Evolutionary conservation across 345 rosid genomes (phyloP).

Genomic region (Angophora floribunda): DNA sequence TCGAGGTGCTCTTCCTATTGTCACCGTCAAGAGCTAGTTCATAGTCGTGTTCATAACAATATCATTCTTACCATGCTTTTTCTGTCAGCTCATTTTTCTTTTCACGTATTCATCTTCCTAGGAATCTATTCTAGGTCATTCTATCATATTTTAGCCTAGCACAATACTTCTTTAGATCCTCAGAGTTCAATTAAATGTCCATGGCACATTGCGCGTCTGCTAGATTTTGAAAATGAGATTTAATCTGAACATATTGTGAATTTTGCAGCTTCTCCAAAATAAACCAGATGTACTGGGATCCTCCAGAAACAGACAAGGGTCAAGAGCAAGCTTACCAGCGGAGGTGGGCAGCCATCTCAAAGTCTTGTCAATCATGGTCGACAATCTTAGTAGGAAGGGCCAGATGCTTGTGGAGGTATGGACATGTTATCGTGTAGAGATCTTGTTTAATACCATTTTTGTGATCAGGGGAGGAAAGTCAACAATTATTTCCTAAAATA

Average conservation of each 20-base stretch:
- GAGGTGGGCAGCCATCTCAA: constrained; percentile 85
- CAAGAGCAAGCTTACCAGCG: constrained; percentile 43
- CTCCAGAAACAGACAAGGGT: constrained; percentile 35
- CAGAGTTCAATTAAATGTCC: background rate
- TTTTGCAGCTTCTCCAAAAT: constrained; percentile 45
- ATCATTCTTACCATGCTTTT: background rate
- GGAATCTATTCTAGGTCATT: background rate
- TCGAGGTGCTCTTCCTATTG: too few relatives aligned
- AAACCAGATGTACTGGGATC: constrained; percentile 23
- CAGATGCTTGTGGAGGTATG: constrained; percentile 80
- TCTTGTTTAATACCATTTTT: background rate
- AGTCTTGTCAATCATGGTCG: constrained; percentile 73
- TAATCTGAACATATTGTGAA: background rate
- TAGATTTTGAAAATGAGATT: background rate
- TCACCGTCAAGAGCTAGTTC: too few relatives aligned
- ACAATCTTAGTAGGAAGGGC: constrained; percentile 70
- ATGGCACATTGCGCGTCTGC: background rate
- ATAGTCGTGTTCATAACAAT: too few relatives aligned
- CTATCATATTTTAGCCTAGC: background rate
- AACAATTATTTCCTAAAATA: background rate
- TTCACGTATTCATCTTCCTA: background rate
- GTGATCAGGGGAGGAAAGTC: background rate
- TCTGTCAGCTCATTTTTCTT: background rate
- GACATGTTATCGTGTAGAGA: background rate
- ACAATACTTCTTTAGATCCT: background rate